Evolutionary conservation across 768 basidiomycete species (phyloP).

Genomic region (Suillus occidentalis): DNA sequence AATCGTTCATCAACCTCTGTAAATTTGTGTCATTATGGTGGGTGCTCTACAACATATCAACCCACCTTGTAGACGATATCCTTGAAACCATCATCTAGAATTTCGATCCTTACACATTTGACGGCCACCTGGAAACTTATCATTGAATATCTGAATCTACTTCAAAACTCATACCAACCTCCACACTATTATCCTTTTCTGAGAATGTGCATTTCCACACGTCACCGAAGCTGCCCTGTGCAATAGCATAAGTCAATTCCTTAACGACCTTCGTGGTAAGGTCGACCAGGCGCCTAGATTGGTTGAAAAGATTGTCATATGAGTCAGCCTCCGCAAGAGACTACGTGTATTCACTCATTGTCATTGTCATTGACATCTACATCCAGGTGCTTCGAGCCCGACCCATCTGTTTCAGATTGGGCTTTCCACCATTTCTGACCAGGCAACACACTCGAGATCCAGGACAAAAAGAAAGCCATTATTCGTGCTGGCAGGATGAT

Average conservation of each 20-base stretch:
- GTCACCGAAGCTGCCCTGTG: constrained; percentile 24
- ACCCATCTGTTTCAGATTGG: neutral
- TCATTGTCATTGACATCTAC: neutral
- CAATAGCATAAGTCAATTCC: constrained; percentile 21
- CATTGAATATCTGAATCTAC: neutral
- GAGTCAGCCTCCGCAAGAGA: neutral
- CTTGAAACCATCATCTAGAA: constrained; percentile 6
- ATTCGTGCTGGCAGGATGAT: neutral
- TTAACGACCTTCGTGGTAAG: constrained; percentile 15
- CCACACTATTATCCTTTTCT: constrained; percentile 14
- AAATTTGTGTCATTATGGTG: neutral
- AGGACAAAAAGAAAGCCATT: neutral
- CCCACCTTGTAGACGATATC: constrained; percentile 17
- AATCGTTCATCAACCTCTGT: neutral
- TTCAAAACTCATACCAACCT: constrained; percentile 16
- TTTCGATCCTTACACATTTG: constrained; percentile 26
- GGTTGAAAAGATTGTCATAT: neutral
- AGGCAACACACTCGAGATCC: neutral
- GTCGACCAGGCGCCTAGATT: constrained; percentile 10
- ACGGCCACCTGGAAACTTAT: constrained; percentile 23
- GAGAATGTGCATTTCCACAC: constrained; percentile 26
- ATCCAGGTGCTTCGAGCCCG: neutral
- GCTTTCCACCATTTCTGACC: neutral
- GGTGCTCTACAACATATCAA: neutral
- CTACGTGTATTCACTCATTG: neutral